These are phyloP conservation scores for Aureobasidium leucospermi DNA, from an alignment of 2,329 filamentous ascomycete species.

Conservation along the genomic window DNA sequence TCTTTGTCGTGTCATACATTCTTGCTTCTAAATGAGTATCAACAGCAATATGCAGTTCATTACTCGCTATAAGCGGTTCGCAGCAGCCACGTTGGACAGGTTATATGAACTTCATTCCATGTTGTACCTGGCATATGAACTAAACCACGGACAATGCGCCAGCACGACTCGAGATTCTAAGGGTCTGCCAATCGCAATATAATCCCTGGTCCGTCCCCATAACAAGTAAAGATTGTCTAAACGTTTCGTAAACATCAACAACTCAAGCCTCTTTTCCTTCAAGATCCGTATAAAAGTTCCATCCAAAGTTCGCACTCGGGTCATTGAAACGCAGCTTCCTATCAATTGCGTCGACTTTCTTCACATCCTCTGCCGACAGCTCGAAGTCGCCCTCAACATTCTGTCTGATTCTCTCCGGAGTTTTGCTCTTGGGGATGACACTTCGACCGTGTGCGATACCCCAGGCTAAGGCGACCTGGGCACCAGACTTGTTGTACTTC, in stretches of 20 bases:
- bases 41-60: slow-evolving; percentile 1
- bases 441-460: slow-evolving; percentile 44
- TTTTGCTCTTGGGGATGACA: slow-evolving; percentile 49
- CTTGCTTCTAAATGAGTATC: neutral
- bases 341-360: slow-evolving; percentile 49
- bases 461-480: slow-evolving; percentile 50
- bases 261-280: slow-evolving; percentile 43
- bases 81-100: slow-evolving; percentile 5
- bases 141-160: neutral
- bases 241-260: neutral
- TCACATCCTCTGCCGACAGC: slow-evolving; percentile 49
- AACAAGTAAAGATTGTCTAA: neutral
- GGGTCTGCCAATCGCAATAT: neutral
- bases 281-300: slow-evolving; percentile 51
- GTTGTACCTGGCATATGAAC: neutral
- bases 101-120: slow-evolving; percentile 3
- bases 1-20: neutral
- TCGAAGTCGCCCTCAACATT: slow-evolving; percentile 47
- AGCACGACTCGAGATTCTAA: neutral
- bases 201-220: neutral
- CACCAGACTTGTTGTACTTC: slow-evolving; percentile 44
- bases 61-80: slow-evolving; percentile 3
- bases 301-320: slow-evolving; percentile 48
- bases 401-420: slow-evolving; percentile 26
- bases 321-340: slow-evolving; percentile 59